These are phyloP conservation scores for Phytopythium chamaehyphon DNA, from an alignment of 352 stramenopile genomes.

Conservation along the genomic window DNA sequence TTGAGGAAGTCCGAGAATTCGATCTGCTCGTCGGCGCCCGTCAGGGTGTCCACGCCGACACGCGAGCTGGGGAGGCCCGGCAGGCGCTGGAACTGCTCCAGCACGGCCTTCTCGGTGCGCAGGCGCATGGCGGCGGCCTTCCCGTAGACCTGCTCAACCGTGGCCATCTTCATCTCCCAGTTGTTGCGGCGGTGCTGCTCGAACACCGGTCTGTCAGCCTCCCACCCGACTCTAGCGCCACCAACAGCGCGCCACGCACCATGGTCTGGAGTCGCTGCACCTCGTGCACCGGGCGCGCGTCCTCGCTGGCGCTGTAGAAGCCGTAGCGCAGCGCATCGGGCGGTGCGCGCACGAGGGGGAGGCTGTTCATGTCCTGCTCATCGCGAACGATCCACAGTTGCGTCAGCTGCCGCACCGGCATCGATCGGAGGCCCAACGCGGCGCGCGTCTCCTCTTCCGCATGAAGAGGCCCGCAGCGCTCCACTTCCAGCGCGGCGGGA, in stretches of 20 bases:
- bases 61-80: conserved; percentile 76
- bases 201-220: not conserved
- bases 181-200: conserved; percentile 61
- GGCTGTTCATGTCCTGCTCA: conserved; percentile 53
- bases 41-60: conserved; percentile 74
- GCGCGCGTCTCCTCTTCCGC: conserved; percentile 1
- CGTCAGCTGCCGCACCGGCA: not conserved
- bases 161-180: conserved; percentile 88
- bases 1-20: conserved; percentile 83
- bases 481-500: too few relatives aligned
- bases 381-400: not conserved
- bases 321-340: conserved; percentile 77
- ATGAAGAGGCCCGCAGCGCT: not conserved
- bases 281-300: conserved; percentile 77
- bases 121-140: conserved; percentile 87
- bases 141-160: conserved; percentile 86
- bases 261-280: conserved; percentile 81
- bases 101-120: conserved; percentile 83
- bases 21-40: conserved; percentile 73
- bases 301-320: conserved; percentile 80
- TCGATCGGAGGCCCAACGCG: not conserved
- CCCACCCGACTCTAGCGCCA: not conserved
- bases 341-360: conserved; percentile 78
- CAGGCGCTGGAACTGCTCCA: conserved; percentile 86
- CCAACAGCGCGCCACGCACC: conserved; percentile 20